Evolutionary conservation across 148 eudicot species (phyloP).

Genomic region (Fagopyrum tataricum): DNA sequence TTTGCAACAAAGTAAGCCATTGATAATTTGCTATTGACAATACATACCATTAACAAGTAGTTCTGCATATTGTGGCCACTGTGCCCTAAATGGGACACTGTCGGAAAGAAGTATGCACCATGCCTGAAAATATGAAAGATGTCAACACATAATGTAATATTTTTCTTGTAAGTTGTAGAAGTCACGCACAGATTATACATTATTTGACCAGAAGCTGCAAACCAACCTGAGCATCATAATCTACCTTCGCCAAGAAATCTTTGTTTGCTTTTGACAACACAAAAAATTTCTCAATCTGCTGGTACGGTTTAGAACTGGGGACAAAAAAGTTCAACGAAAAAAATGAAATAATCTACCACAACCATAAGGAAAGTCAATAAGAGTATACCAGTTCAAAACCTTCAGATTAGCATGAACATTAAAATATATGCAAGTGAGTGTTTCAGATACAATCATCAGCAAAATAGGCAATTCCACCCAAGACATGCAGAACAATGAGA

Average conservation of each 20-base stretch:
- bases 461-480: background rate
- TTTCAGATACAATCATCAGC: background rate
- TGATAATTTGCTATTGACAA: background rate
- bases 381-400: background rate
- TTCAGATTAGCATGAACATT: background rate
- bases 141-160: background rate
- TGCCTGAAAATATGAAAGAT: constrained; percentile 39
- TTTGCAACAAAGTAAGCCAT: background rate
- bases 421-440: background rate
- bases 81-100: constrained; percentile 85
- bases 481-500: background rate
- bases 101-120: constrained; percentile 97
- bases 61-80: constrained; percentile 88
- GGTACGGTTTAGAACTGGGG: constrained; percentile 67
- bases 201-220: background rate
- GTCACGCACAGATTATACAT: background rate
- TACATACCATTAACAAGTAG: constrained; percentile 76
- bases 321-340: constrained; percentile 5
- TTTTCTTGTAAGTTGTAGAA: background rate
- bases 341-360: background rate
- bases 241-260: constrained; percentile 55
- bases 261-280: constrained; percentile 54
- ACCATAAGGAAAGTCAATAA: background rate
- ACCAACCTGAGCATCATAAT: constrained; percentile 80
- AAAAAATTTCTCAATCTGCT: constrained; percentile 54